phyloP scores from a whole-genome alignment of 2,329 filamentous ascomycete species.

The Botrytis sinoallii region DNA sequence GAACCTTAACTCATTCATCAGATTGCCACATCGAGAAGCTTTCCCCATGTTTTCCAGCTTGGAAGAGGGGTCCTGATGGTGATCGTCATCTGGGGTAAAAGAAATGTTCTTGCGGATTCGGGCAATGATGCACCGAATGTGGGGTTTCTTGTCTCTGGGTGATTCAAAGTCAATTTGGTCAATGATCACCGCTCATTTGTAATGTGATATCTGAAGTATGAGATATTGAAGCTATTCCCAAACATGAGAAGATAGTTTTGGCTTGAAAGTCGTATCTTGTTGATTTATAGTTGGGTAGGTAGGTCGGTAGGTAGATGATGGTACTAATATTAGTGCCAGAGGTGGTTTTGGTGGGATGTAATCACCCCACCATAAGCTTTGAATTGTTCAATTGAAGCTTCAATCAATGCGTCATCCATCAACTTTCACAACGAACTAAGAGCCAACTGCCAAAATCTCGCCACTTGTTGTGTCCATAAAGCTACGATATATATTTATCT shows the following conservation, averaged over 20 bases:
- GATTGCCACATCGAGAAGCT: not conserved
- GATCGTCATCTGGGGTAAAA: conserved; percentile 8
- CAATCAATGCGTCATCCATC: conserved; percentile 18
- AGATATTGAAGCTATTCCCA: conserved; percentile 3
- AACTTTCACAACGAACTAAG: not conserved
- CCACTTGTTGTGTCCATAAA: not conserved
- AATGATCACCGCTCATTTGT: not conserved
- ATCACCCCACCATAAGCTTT: conserved; percentile 8
- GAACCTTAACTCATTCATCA: not conserved
- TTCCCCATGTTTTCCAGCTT: conserved; percentile 14
- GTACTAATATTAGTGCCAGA: not conserved
- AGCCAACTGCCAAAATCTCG: not conserved
- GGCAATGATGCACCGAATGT: conserved; percentile 12
- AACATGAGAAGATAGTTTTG: not conserved
- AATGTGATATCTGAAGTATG: not conserved
- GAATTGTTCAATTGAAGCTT: conserved; percentile 1
- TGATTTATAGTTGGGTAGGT: not conserved
- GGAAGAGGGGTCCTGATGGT: conserved; percentile 18
- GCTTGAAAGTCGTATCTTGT: too few species aligned
- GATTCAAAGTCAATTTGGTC: not conserved
- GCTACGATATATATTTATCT: not conserved
- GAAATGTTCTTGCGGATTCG: conserved; percentile 7
- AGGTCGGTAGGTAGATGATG: not conserved
- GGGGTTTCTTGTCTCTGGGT: not conserved
- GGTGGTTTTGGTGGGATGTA: not conserved